Percentiles rank a stretch among this genome's conserved stretches.
These are phyloP conservation scores for Gnaphalium uliginosum DNA, from an alignment of 129 eudicot genomes.

Conservation along the genomic window DNA sequence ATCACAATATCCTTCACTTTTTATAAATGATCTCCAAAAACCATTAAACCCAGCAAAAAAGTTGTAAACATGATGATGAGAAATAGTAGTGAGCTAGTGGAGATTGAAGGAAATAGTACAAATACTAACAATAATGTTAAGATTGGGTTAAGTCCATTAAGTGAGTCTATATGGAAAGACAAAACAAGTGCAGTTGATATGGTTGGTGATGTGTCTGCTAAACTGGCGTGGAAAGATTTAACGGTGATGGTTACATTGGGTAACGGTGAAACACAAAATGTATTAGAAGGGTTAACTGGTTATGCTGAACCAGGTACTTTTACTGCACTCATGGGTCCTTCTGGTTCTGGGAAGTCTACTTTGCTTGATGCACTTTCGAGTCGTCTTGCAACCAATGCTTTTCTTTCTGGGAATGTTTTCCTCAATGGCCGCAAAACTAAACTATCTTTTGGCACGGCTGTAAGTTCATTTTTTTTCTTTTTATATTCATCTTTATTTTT, in stretches of 20 bases:
- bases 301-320: conserved; percentile 95
- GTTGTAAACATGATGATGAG: conserved; percentile 27
- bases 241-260: conserved; percentile 86
- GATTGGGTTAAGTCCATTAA: conserved; percentile 76
- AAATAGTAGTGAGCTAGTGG: conserved; percentile 52
- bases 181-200: conserved; percentile 43
- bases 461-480: conserved; percentile 30
- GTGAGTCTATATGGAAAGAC: conserved; percentile 86
- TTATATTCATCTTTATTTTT: not conserved
- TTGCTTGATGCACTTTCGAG: conserved; percentile 93
- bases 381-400: conserved; percentile 89
- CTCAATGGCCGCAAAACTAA: conserved; percentile 92
- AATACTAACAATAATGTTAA: conserved; percentile 33
- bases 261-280: conserved; percentile 87
- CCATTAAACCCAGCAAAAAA: not conserved
- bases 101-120: conserved; percentile 57
- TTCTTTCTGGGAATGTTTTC: conserved; percentile 69
- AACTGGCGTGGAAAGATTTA: conserved; percentile 89
- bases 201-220: conserved; percentile 92
- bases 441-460: conserved; percentile 93
- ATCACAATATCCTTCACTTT: conserved; percentile 4
- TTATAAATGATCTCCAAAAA: not conserved
- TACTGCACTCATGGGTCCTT: conserved; percentile 98
- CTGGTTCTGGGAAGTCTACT: conserved; percentile 97
- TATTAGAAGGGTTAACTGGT: conserved; percentile 74